These are phyloP conservation scores for Ophiocytium majus DNA, from an alignment of 352 stramenopile genomes.

Conservation along the genomic window DNA sequence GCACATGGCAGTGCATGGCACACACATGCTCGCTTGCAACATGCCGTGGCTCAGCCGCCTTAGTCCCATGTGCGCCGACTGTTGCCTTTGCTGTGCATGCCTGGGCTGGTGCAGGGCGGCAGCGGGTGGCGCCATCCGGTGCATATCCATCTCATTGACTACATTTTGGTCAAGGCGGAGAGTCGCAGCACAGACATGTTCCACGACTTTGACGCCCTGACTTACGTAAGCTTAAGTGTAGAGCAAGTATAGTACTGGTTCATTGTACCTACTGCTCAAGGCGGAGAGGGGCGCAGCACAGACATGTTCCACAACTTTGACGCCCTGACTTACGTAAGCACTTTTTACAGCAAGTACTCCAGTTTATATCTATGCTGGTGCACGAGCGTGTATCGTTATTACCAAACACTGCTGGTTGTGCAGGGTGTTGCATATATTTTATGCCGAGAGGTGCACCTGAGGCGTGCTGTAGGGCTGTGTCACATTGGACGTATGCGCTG, in stretches of 20 bases:
- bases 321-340: no score
- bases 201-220: background rate
- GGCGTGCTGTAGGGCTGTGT: no score
- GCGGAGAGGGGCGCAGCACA: background rate
- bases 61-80: no score
- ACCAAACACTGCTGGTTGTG: background rate
- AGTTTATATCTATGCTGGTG: background rate
- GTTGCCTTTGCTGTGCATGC: no score
- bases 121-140: background rate
- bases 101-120: background rate
- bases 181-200: background rate
- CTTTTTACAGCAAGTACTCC: no score
- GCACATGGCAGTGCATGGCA: no score
- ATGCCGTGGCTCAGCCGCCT: no score
- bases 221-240: background rate
- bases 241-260: background rate
- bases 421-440: no score
- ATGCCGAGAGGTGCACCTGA: no score
- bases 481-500: no score
- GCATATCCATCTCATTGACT: constrained; percentile 8
- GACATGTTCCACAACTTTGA: background rate
- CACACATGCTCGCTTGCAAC: no score
- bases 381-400: background rate
- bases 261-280: background rate
- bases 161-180: background rate